Base-by-base conservation (phyloP, 495 filamentous ascomycete species). In the Parathielavia appendiculata region DNA sequence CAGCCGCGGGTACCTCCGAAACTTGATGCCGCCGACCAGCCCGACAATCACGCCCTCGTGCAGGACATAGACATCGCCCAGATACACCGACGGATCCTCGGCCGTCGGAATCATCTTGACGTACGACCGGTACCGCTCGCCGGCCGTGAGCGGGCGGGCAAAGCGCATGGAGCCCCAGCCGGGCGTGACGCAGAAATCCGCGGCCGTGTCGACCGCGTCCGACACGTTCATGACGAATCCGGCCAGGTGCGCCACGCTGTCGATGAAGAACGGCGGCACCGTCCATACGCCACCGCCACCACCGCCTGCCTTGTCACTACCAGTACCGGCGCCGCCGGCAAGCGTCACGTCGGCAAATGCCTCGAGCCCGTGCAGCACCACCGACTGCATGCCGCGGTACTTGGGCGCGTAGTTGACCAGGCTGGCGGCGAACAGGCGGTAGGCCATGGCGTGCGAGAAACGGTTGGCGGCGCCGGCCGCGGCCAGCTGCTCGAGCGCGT, bases 181-280 rank as follows among this genome's bases (percentile, higher is more conserved):
- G 62, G 91, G 89, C 46, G 84, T 88, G 57, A 92, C 83, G 65
- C 83, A 92, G 32, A 89, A 84, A 47, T 84, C 75, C 54, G 86
- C 82, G 55, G 81, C 81, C 0, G 83, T 85, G 62, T 91, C 85
- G 4, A 84, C 79, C 26, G 78, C 80, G 65, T 90, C 88, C 54
- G 84, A 90, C 13, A 81, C 87, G 65, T 92, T 92, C 73, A 90
- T 84, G 58, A 87, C 85, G 69, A 93, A 92, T 16, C 89, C 89
- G 14, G 86, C 84, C 30, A 88, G 75, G 62, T 87, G 83, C 59
- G 77, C 80, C 49, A 82, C 62, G 46, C 83, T 86, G 68, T 91
- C 88, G 48, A 89, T 87, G 79, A 83, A 88, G 70, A 84, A 86
- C 1, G 87, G 87, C 14, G 79, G 73, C n/a, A 80, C 72, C 0